Evolutionary conservation across 495 filamentous ascomycete genomes (phyloP).

Genomic region (Pseudoneurospora amorphoporcata): DNA sequence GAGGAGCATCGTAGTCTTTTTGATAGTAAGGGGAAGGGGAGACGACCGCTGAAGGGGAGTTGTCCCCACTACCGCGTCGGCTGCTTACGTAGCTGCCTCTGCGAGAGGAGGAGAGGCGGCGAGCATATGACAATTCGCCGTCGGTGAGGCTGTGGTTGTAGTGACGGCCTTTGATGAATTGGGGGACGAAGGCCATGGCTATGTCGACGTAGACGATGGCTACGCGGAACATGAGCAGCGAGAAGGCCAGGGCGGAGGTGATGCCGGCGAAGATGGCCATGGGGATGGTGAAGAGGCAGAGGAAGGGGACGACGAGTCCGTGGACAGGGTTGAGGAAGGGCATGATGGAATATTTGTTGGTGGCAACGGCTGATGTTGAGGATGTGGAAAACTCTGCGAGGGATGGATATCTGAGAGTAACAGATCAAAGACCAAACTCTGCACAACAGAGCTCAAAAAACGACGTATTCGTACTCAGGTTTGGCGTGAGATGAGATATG

Average conservation of each 20-base stretch:
- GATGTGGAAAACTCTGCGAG: background rate
- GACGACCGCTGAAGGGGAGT: constrained; percentile 5
- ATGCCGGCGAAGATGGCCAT: constrained; percentile 57
- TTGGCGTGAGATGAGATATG: background rate
- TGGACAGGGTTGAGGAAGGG: constrained; percentile 36
- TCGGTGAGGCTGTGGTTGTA: constrained; percentile 1
- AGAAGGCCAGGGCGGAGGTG: constrained; percentile 56
- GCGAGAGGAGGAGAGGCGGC: background rate
- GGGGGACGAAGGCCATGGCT: constrained; percentile 45
- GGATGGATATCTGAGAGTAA: background rate
- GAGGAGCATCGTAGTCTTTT: background rate
- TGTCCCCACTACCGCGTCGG: constrained; percentile 3
- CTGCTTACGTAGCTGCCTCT: background rate
- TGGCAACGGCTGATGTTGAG: background rate
- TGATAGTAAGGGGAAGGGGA: constrained; percentile 6
- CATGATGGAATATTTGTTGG: constrained; percentile 22
- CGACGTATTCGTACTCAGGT: background rate
- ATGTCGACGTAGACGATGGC: constrained; percentile 62
- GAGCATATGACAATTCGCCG: background rate
- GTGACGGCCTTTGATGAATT: constrained; percentile 40
- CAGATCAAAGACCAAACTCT: background rate
- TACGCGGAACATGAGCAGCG: constrained; percentile 53
- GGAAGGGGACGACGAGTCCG: constrained; percentile 48
- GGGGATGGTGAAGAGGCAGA: constrained; percentile 57
- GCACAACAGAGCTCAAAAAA: background rate